Evolutionary conservation across 2,329 filamentous ascomycete species (phyloP).

Genomic region (Aspergillus flavus): DNA sequence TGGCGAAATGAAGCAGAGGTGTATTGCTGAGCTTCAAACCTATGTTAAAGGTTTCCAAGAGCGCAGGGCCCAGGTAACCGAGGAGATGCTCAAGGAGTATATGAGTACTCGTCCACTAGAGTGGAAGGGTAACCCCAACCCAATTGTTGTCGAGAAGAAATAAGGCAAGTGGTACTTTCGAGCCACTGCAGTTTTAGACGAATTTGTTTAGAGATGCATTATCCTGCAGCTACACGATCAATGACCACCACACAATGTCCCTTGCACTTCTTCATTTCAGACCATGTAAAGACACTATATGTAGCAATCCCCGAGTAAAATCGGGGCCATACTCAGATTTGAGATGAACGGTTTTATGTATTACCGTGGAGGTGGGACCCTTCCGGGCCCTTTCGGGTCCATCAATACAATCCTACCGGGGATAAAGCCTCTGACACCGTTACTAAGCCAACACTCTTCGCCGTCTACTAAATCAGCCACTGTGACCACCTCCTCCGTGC

Average conservation of each 20-base stretch:
- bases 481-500: conserved; percentile 65
- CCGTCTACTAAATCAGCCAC: conserved; percentile 65
- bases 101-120: conserved; percentile 62
- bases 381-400: not conserved
- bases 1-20: conserved; percentile 84
- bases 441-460: conserved; percentile 86
- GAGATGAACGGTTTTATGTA: not conserved
- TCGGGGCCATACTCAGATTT: not conserved
- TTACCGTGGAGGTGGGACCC: not conserved
- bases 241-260: not conserved
- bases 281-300: not conserved
- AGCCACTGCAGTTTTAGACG: not conserved
- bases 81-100: conserved; percentile 74
- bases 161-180: not conserved
- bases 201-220: conserved; percentile 1
- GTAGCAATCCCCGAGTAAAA: not conserved
- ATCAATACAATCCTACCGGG: conserved; percentile 32
- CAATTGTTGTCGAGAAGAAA: conserved; percentile 8
- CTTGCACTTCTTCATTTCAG: not conserved
- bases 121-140: conserved; percentile 62
- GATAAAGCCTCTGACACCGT: conserved; percentile 79
- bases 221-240: not conserved
- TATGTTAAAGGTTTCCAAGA: conserved; percentile 83
- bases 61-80: conserved; percentile 71
- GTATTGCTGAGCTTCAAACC: conserved; percentile 75